phyloP scores from a whole-genome alignment of 1,139 yeast genomes.

The Blastobotrys malaysiensis region DNA sequence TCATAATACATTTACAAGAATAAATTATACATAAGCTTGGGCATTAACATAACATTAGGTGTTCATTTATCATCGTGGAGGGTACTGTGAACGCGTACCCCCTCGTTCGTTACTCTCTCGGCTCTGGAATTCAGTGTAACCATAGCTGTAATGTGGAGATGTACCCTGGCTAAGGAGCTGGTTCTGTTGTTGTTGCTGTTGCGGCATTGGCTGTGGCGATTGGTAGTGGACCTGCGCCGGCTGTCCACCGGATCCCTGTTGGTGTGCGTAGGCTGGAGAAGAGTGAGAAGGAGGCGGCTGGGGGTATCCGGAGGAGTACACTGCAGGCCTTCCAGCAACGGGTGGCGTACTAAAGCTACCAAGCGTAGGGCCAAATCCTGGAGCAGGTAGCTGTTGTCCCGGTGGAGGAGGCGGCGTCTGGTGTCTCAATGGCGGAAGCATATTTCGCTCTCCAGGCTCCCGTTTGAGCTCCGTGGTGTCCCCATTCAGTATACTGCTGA shows the following conservation, averaged over 20 bases:
- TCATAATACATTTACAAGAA: not conserved
- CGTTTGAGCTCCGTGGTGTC: constrained; percentile 7
- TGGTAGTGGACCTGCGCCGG: constrained; percentile 8
- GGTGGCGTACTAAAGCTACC: constrained; percentile 8
- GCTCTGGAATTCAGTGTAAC: constrained; percentile 17
- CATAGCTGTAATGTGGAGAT: constrained; percentile 10
- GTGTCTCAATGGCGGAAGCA: constrained; percentile 13
- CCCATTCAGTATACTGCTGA: constrained; percentile 16
- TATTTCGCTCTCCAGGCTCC: constrained; percentile 11
- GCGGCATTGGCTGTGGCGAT: constrained; percentile 8
- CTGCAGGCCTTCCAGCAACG: constrained; percentile 4
- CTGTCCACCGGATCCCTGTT: constrained; percentile 7
- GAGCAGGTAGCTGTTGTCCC: constrained; percentile 8
- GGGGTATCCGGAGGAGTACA: constrained; percentile 6
- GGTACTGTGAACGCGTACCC: constrained; percentile 2
- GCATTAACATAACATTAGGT: not conserved
- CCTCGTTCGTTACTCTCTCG: constrained; percentile 26
- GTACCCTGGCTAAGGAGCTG: constrained; percentile 5
- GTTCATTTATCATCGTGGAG: constrained; percentile 2
- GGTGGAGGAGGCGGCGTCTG: constrained; percentile 8
- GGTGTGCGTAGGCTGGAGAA: constrained; percentile 9
- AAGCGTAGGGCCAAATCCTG: constrained; percentile 1
- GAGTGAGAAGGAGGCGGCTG: constrained; percentile 4
- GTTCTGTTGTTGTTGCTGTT: constrained; percentile 5
- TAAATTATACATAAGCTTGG: not conserved